Evolutionary conservation across 257 asterid species (phyloP).

Genomic region (Solanum raphanifolium): DNA sequence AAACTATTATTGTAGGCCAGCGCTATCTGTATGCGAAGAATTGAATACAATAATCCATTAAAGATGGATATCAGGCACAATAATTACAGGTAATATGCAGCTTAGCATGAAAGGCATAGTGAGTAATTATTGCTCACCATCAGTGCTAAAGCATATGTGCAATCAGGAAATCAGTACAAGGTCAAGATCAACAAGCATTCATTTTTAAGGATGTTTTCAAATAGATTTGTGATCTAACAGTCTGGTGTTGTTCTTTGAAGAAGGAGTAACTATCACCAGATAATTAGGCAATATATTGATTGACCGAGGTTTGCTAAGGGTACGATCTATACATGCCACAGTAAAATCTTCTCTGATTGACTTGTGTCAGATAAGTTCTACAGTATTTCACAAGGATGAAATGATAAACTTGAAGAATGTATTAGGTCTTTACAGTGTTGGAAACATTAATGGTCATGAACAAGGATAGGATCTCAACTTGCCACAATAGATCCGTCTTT

Average conservation of each 20-base stretch:
- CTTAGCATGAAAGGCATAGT: neutral
- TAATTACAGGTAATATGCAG: neutral
- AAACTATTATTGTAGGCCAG: conserved; percentile 76
- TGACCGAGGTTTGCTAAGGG: neutral
- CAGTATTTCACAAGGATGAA: neutral
- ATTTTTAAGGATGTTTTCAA: neutral
- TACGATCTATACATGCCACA: neutral
- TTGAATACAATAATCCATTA: neutral
- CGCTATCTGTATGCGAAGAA: conserved; percentile 45
- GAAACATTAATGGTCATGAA: neutral
- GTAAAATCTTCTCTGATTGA: neutral
- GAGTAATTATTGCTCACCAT: neutral
- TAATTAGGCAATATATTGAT: neutral
- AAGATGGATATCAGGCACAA: neutral
- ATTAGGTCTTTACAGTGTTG: neutral
- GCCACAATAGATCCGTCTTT: neutral
- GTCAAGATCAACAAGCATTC: neutral
- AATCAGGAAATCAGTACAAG: neutral
- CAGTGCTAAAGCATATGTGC: neutral
- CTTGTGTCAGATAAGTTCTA: neutral
- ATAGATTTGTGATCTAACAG: neutral
- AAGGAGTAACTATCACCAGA: neutral
- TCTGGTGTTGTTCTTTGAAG: neutral
- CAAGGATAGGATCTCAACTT: neutral
- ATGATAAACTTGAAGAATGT: neutral